Conservation (phyloP, 306 rosid genomes). For the Senna siamea region DNA sequence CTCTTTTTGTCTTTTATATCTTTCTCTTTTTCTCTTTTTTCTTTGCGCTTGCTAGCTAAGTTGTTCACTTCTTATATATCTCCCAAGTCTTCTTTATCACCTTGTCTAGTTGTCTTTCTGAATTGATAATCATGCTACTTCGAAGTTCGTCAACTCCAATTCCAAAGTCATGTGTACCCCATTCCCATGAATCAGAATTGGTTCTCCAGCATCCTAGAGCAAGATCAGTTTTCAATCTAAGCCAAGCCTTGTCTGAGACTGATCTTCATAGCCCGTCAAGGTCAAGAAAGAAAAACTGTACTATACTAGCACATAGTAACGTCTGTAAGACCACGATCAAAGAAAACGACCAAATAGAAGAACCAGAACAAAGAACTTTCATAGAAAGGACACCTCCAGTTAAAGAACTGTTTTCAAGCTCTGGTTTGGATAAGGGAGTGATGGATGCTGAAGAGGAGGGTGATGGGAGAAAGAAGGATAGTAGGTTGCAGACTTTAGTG, state of each 20-base stretch:
- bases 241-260: constrained; percentile 37
- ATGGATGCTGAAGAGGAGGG: constrained; percentile 16
- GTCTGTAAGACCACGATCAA: constrained; percentile 26
- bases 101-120: too few relatives aligned
- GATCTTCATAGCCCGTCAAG: constrained; percentile 34
- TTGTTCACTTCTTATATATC: not conserved
- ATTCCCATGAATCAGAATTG: constrained; percentile 47
- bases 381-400: constrained; percentile 34
- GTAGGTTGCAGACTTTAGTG: constrained; percentile 56
- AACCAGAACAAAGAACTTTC: constrained; percentile 19
- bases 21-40: not conserved
- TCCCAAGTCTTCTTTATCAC: not conserved
- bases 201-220: constrained; percentile 45
- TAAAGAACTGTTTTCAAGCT: constrained; percentile 51
- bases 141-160: constrained; percentile 66
- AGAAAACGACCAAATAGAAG: constrained; percentile 26
- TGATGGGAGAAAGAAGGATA: constrained; percentile 30
- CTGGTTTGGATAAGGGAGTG: constrained; percentile 50
- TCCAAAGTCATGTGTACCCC: constrained; percentile 54
- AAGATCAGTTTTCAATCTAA: constrained; percentile 43
- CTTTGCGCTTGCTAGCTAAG: not conserved
- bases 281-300: constrained; percentile 25
- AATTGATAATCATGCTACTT: constrained; percentile 69
- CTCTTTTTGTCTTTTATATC: not conserved
- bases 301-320: constrained; percentile 16